Percentiles rank a stretch among this genome's conserved stretches.
Evolutionary conservation across 192 early-diverging fungal genomes (phyloP).

Genomic region (Diversispora epigaea): DNA sequence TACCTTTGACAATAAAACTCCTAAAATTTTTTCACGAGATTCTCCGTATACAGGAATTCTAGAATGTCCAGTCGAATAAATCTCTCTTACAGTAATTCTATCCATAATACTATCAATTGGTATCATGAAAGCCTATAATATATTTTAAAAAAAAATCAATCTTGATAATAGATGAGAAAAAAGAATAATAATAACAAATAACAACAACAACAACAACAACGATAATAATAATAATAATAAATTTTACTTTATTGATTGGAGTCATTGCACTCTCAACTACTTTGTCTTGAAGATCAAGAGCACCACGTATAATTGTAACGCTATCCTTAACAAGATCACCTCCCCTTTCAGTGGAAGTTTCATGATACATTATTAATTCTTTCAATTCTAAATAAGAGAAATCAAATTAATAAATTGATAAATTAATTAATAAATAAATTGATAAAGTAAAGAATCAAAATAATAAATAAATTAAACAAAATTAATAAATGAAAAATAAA

Average conservation of each 20-base stretch:
- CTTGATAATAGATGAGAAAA: neutral
- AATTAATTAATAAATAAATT: too few species aligned
- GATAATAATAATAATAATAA: neutral
- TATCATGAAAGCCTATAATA: slow-evolving; percentile 19
- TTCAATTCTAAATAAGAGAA: slow-evolving; percentile 47
- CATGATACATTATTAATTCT: slow-evolving; percentile 64
- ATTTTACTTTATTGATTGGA: slow-evolving; percentile 43
- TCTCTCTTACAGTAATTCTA: slow-evolving; percentile 51
- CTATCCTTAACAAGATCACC: slow-evolving; percentile 64
- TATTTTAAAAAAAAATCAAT: slow-evolving; percentile 52
- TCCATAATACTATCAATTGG: slow-evolving; percentile 50
- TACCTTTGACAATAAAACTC: slow-evolving; percentile 33
- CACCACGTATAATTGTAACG: slow-evolving; percentile 66
- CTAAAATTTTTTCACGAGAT: slow-evolving; percentile 31
- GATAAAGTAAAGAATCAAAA: neutral
- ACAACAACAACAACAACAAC: neutral
- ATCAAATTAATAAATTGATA: neutral
- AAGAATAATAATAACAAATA: neutral
- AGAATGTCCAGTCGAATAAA: slow-evolving; percentile 60
- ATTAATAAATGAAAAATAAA: neutral
- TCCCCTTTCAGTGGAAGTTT: slow-evolving; percentile 47
- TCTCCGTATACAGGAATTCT: slow-evolving; percentile 64
- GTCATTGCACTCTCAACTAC: slow-evolving; percentile 64
- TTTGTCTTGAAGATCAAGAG: slow-evolving; percentile 65
- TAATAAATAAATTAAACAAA: neutral